Conservation (phyloP, 108 stramenopile genomes). For the Poteriospumella lacustris region DNA sequence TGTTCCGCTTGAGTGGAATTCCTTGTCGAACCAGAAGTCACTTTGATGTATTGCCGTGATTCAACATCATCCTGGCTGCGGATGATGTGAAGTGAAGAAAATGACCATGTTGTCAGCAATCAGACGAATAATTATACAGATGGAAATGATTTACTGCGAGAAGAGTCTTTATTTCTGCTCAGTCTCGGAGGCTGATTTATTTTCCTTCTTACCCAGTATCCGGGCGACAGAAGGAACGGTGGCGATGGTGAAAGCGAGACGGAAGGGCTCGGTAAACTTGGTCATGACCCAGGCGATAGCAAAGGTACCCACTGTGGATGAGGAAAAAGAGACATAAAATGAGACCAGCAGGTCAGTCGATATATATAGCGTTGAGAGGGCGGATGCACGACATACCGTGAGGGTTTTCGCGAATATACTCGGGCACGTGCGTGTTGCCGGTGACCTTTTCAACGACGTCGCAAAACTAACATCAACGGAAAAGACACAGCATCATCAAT, state of each 20-base stretch:
- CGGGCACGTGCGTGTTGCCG: constrained; percentile 24
- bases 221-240: constrained; percentile 67
- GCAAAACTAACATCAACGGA: constrained; percentile 25
- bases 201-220: constrained; percentile 41
- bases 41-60: no score
- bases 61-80: no score
- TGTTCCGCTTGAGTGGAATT: no score
- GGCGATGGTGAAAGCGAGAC: constrained; percentile 65
- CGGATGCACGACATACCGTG: constrained; percentile 37
- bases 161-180: no score
- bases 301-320: constrained; percentile 74
- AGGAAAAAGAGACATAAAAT: no score
- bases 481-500: neutral
- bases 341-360: constrained; percentile 59
- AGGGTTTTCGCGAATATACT: constrained; percentile 21
- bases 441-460: constrained; percentile 37
- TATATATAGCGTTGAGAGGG: constrained; percentile 57
- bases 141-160: no score
- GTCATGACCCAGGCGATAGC: constrained; percentile 82
- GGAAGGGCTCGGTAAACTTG: constrained; percentile 85
- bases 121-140: no score
- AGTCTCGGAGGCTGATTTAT: no score
- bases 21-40: no score
- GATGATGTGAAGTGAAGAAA: no score
- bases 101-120: no score